Evolutionary conservation across 2,329 filamentous ascomycete species (phyloP).

Genomic region (Colletotrichum musicola): DNA sequence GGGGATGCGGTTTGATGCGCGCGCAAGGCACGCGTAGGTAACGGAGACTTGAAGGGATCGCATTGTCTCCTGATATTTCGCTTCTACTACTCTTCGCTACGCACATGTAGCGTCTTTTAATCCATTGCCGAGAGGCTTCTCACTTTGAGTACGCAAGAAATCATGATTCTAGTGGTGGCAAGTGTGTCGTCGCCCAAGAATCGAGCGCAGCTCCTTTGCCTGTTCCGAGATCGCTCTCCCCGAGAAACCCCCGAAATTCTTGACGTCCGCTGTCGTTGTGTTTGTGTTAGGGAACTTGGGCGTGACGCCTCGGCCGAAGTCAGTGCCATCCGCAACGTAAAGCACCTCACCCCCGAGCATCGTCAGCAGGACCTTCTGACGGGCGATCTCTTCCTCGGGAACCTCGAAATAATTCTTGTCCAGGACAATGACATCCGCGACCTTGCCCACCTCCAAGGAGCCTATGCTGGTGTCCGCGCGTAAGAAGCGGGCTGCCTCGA

Average conservation of each 20-base stretch:
- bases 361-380: conserved; percentile 43
- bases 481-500: conserved; percentile 40
- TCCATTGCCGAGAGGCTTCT: no score
- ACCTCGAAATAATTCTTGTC: conserved; percentile 45
- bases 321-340: conserved; percentile 43
- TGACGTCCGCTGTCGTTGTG: neutral
- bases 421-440: conserved; percentile 44
- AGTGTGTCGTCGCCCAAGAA: neutral
- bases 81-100: no score
- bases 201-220: neutral
- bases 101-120: no score
- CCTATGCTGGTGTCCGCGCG: conserved; percentile 44
- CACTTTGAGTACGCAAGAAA: neutral
- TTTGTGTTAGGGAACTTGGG: conserved; percentile 44
- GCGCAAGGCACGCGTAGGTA: no score
- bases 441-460: conserved; percentile 44
- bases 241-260: neutral
- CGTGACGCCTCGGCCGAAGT: conserved; percentile 41
- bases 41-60: no score
- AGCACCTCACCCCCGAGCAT: conserved; percentile 45
- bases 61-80: no score
- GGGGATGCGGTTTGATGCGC: no score
- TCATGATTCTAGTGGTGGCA: neutral
- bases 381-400: conserved; percentile 42
- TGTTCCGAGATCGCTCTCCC: neutral